Percentiles rank a stretch among this genome's conserved stretches.
These are phyloP conservation scores for Plectosphaerella sp. DNA, from an alignment of 2,329 filamentous ascomycete species.

Conservation along the genomic window DNA sequence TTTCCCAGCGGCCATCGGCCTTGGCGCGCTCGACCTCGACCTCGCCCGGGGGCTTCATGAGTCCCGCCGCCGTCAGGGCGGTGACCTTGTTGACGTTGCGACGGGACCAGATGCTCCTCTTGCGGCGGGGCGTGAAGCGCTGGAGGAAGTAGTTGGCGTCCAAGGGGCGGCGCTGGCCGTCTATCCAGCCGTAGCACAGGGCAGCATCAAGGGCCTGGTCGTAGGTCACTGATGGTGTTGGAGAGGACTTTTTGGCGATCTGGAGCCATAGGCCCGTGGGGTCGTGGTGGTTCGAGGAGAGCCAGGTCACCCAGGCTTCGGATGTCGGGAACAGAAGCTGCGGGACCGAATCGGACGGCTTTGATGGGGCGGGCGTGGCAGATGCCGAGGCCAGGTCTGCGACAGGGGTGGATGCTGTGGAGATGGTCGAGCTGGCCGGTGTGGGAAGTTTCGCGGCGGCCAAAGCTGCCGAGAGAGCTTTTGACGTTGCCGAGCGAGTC, in stretches of 20 bases:
- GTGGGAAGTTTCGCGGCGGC: not conserved
- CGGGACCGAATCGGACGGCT: conserved; percentile 3
- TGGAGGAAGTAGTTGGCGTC: conserved; percentile 46
- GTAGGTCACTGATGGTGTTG: conserved; percentile 39
- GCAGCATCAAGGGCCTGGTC: conserved; percentile 51
- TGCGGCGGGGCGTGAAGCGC: conserved; percentile 53
- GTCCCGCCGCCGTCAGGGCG: conserved; percentile 35
- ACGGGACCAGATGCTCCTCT: conserved; percentile 53
- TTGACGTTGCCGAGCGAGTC: not conserved
- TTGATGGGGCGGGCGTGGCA: not conserved
- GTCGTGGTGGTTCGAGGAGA: conserved; percentile 26
- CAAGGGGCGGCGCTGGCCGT: conserved; percentile 43
- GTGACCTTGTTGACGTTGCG: conserved; percentile 52
- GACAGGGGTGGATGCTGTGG: not conserved
- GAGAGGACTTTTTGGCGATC: conserved; percentile 41
- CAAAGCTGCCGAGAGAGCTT: not conserved
- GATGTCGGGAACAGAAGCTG: conserved; percentile 22
- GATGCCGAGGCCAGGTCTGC: not conserved
- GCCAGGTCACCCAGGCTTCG: conserved; percentile 29
- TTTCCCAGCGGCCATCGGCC: conserved; percentile 53
- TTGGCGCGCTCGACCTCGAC: conserved; percentile 50
- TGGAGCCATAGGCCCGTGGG: conserved; percentile 39
- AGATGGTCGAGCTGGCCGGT: not conserved
- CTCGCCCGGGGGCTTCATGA: conserved; percentile 44
- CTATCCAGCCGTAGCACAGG: conserved; percentile 61